Evolutionary conservation across 257 asterid genomes (phyloP), one percentile per base, ranked within the genome.

Genomic region (Nicotiana knightiana): DNA sequence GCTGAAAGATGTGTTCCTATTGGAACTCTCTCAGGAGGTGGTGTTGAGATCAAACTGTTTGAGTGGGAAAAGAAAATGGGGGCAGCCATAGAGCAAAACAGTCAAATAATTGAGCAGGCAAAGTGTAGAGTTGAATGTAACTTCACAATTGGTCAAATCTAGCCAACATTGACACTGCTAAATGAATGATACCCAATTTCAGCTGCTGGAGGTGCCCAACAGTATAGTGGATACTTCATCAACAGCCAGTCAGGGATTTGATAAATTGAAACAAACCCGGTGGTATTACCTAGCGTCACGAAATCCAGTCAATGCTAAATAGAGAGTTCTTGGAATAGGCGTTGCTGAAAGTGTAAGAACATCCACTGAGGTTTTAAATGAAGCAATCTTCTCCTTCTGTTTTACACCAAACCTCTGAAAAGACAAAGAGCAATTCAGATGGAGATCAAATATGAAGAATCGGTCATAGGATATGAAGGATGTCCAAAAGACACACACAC

Each of bases 21-120:
- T 11, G 99, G 99, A 80, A 96, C 98, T 90, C 99, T 93, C 89
- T 96, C 99, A 15, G 99, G 99, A 80, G 99, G 99, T 46, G 98
- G 99, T 35, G 98, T 93, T 81, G 97, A 48, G 84, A 96, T 96
- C 87, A 96, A 89, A 88, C 99, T 95, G 93, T 87, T 87, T 64
- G 81, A 71, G 39, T 18, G 58, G 65, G 86, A 73, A 84, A 87
- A 28, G 76, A 73, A 73, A 39, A 81, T 48, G 79, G 28, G 51
- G 79, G 78, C 9, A 75, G 63, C 26, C 80, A 51, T 15, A 51
- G 81, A 62, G 80, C 58, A 48, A 70, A 30, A 24, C 61, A 37
- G 58, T 48, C 55, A 63, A 73, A 63, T 12, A 62, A 79, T 7
- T 75, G 24, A 75, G 16, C 63, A 26, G 64, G 63, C 46, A 79